Conservation (phyloP, 202 grass and related monocot species). For the Eragrostis tef region DNA sequence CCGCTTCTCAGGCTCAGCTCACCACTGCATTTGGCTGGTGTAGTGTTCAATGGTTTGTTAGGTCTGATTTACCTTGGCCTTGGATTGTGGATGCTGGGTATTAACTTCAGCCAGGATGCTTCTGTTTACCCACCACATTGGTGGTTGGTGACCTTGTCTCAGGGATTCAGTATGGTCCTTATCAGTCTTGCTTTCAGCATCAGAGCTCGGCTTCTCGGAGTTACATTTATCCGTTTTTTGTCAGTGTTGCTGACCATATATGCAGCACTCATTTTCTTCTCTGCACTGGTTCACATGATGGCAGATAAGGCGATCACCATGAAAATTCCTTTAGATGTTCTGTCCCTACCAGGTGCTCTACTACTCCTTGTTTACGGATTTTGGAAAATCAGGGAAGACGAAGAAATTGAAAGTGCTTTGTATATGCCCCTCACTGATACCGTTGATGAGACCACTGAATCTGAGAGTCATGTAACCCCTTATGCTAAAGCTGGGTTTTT, state of each 20-base stretch:
- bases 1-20: conserved; percentile 39
- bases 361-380: conserved; percentile 55
- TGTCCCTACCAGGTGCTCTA: conserved; percentile 57
- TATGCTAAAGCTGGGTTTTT: conserved; percentile 71
- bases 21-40: conserved; percentile 37
- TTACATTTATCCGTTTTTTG: conserved; percentile 38
- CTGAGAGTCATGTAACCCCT: conserved; percentile 35
- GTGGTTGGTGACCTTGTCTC: conserved; percentile 61
- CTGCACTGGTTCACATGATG: conserved; percentile 56
- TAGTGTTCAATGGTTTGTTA: conserved; percentile 52
- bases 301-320: conserved; percentile 43
- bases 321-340: conserved; percentile 62
- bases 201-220: conserved; percentile 45
- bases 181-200: conserved; percentile 41
- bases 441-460: conserved; percentile 40
- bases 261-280: conserved; percentile 54
- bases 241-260: conserved; percentile 40
- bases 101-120: conserved; percentile 26
- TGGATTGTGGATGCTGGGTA: conserved; percentile 60
- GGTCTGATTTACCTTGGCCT: conserved; percentile 62
- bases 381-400: conserved; percentile 47
- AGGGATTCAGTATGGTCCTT: conserved; percentile 56
- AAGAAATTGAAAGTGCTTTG: conserved; percentile 40
- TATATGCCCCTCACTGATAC: conserved; percentile 56
- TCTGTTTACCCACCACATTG: conserved; percentile 47